These are phyloP conservation scores for sweet orange (Citrus sinensis) DNA, from an alignment of 345 rosid genomes.

Conservation along the genomic window DNA sequence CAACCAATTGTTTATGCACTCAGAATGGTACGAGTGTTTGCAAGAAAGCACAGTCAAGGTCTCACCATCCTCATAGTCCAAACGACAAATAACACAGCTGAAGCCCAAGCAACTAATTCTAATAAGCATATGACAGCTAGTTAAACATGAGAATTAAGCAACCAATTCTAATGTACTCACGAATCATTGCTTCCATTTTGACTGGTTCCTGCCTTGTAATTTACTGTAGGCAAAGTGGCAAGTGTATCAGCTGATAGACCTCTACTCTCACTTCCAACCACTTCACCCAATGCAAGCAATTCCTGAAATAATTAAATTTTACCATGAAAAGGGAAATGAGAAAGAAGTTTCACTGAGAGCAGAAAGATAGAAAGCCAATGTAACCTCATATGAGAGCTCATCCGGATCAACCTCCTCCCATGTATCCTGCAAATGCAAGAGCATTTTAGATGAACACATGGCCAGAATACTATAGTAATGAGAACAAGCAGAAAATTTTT, in stretches of 20 bases:
- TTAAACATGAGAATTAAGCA: slow-evolving; percentile 9
- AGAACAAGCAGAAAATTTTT: neutral
- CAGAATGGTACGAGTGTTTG: slow-evolving; percentile 91
- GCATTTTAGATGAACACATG: neutral
- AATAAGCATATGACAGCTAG: neutral
- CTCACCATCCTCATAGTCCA: slow-evolving; percentile 88
- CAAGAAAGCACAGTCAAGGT: slow-evolving; percentile 78
- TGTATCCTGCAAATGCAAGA: slow-evolving; percentile 50
- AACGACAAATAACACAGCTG: slow-evolving; percentile 92
- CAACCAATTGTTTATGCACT: slow-evolving; percentile 94
- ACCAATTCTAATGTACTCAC: slow-evolving; percentile 43
- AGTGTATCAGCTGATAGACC: slow-evolving; percentile 82
- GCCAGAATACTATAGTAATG: neutral
- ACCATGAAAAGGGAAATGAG: neutral
- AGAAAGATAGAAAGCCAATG: slow-evolving; percentile 7
- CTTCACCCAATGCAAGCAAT: slow-evolving; percentile 86
- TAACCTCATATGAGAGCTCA: slow-evolving; percentile 89
- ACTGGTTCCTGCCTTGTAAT: slow-evolving; percentile 62
- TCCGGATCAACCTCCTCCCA: slow-evolving; percentile 98
- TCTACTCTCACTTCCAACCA: slow-evolving; percentile 87
- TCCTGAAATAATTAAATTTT: slow-evolving; percentile 46
- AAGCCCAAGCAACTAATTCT: slow-evolving; percentile 17
- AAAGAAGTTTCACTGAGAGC: neutral
- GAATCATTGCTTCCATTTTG: slow-evolving; percentile 82
- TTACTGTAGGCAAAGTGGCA: slow-evolving; percentile 74